Evolutionary conservation across 2,329 filamentous ascomycete genomes (phyloP).

Genomic region (Shiraia bambusicola): DNA sequence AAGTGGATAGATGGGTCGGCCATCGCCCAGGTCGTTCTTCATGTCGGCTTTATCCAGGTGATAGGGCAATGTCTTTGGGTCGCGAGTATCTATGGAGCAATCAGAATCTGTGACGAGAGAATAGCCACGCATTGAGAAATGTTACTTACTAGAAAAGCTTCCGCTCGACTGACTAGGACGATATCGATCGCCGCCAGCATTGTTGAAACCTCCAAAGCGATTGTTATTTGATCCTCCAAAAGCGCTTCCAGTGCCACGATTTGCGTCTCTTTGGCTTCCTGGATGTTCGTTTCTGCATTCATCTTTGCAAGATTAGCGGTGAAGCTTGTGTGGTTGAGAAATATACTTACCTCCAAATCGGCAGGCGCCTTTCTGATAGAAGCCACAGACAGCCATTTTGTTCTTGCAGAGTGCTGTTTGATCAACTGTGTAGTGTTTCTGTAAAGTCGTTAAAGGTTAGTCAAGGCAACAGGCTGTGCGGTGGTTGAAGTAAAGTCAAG

Average conservation of each 20-base stretch:
- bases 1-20: slow-evolving; percentile 80
- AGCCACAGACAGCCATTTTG: slow-evolving; percentile 59
- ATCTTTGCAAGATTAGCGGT: slow-evolving; percentile 45
- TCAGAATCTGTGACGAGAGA: not conserved
- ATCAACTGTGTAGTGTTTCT: too few relatives aligned
- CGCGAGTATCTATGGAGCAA: slow-evolving; percentile 16
- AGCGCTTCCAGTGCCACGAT: slow-evolving; percentile 25
- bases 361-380: slow-evolving; percentile 66
- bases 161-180: slow-evolving; percentile 34
- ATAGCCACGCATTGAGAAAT: slow-evolving; percentile 1
- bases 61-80: slow-evolving; percentile 24
- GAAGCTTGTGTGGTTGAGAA: not conserved
- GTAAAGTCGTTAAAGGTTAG: slow-evolving; percentile 7
- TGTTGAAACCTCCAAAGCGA: slow-evolving; percentile 57
- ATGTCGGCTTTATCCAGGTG: slow-evolving; percentile 35
- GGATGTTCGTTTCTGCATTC: slow-evolving; percentile 63
- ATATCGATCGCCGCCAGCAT: slow-evolving; percentile 32
- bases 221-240: slow-evolving; percentile 34
- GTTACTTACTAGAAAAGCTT: slow-evolving; percentile 45
- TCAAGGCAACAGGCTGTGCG: slow-evolving; percentile 7
- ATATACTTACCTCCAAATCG: slow-evolving; percentile 60
- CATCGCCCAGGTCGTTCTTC: slow-evolving; percentile 63
- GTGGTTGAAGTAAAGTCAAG: slow-evolving; percentile 7
- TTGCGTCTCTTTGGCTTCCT: slow-evolving; percentile 36
- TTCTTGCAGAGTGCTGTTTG: not conserved